Percentiles rank a stretch among this genome's conserved stretches.
Conservation (phyloP, 805 yeast species). For the baker's yeast (Saccharomyces cerevisiae) region DNA sequence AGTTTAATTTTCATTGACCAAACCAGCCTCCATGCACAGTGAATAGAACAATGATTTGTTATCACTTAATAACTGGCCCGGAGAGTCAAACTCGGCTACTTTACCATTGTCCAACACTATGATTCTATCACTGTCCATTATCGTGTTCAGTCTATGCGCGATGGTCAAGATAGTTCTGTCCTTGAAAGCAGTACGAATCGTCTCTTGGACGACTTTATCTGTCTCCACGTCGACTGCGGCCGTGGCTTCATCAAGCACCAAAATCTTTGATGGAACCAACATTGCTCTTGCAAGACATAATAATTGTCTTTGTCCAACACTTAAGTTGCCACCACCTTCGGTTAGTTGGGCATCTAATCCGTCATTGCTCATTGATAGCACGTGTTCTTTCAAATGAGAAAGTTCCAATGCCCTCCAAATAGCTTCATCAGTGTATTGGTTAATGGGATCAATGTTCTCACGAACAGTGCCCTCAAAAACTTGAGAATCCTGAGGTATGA, state of each 20-base stretch:
- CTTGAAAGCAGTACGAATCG: slow-evolving; percentile 65
- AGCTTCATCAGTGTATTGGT: slow-evolving; percentile 57
- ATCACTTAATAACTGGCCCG: slow-evolving; percentile 55
- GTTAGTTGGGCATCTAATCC: slow-evolving; percentile 48
- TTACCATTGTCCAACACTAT: slow-evolving; percentile 68
- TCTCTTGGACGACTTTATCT: slow-evolving; percentile 66
- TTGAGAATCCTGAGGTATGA: slow-evolving; percentile 92
- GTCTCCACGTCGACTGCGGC: slow-evolving; percentile 87
- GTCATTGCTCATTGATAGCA: slow-evolving; percentile 45
- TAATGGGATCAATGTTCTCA: slow-evolving; percentile 80
- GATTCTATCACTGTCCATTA: slow-evolving; percentile 71
- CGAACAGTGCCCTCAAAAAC: slow-evolving; percentile 81
- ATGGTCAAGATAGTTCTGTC: slow-evolving; percentile 75
- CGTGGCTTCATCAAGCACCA: slow-evolving; percentile 78
- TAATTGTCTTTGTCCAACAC: slow-evolving; percentile 71
- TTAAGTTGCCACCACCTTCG: slow-evolving; percentile 65
- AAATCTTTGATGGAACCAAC: slow-evolving; percentile 51
- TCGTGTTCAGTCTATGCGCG: slow-evolving; percentile 79
- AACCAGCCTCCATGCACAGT: slow-evolving; percentile 76
- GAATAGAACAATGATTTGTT: slow-evolving; percentile 67
- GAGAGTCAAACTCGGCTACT: slow-evolving; percentile 71
- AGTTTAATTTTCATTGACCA: slow-evolving; percentile 14
- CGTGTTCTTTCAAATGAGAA: slow-evolving; percentile 66
- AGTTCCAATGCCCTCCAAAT: slow-evolving; percentile 77
- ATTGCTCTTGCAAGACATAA: slow-evolving; percentile 78